Base-by-base conservation (phyloP, 2,329 filamentous ascomycete species). In the Fusarium bulbicola region DNA sequence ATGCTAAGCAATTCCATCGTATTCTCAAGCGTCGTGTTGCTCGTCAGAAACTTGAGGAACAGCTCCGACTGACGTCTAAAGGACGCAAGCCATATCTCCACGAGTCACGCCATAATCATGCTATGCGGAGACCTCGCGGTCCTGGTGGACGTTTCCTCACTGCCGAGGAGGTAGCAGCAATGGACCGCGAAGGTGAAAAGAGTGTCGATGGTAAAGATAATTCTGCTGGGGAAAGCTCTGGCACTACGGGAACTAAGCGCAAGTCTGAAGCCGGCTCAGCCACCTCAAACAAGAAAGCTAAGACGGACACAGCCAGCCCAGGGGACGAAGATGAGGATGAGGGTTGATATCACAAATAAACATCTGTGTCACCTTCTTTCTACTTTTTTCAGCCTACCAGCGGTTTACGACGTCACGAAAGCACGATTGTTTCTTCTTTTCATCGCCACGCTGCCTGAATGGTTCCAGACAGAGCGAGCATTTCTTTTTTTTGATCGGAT, bases 1-100 rank as follows among this genome's bases (percentile, higher is more conserved):
- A 99, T 78, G 96, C 96, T 10, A 99, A 99, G 82, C 96, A 99
- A 79, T 99, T 99, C 77, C 96, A 99, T 81, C 93, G 96, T 32
- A 99, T 99, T 54, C 84, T 99, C 61, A 98, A 99, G 86, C 90
- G 96, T 65, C 90, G 96, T 66, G 94, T 98, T 72, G 96, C 96
- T 12, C 90, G 96, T 39, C 96, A 98, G 82, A 94, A 94, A 81
- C 87, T 99, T 21, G 96, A 99, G 81, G 96, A 99, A 81, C 93
- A 95, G 61, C 84, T 99, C 47, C 91, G 96, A 46, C 85, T 98
- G 65, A 98, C 96, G 0, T 97, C 93, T 15, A 99, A 99, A 84
- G 95, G 95, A 32, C 91, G 96, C 40, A 98, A 98, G 84, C 96
- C 96, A 7, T 99, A 99, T 79, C 88, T 99, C 37, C 96, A 99